Evolutionary conservation across 164 flowering plant species (phyloP).

Genomic region (Nymphaea thermarum): DNA sequence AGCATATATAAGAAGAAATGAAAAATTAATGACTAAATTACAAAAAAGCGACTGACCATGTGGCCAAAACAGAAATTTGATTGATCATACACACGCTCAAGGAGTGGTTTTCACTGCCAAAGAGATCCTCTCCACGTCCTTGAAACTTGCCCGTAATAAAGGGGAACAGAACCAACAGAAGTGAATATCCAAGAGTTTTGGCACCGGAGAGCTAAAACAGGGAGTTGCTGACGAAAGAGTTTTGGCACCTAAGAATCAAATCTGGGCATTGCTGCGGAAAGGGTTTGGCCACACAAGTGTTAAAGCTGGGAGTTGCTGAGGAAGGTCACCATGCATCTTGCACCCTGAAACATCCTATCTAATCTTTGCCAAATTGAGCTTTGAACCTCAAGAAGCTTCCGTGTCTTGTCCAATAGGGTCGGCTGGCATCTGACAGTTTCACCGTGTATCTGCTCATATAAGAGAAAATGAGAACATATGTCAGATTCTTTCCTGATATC

Average conservation of each 20-base stretch:
- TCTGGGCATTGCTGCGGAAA: not conserved
- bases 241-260: too few relatives aligned
- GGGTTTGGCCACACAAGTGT: not conserved
- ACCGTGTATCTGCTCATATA: conserved; percentile 67
- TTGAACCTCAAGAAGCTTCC: conserved; percentile 62
- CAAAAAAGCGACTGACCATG: not conserved
- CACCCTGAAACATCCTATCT: conserved; percentile 71
- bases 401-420: conserved; percentile 52
- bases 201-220: too few relatives aligned
- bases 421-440: conserved; percentile 59
- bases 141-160: too few relatives aligned
- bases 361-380: conserved; percentile 61
- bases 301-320: conserved; percentile 75
- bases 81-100: too few relatives aligned
- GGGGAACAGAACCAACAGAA: too few relatives aligned
- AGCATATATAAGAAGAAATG: not conserved
- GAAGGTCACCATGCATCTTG: conserved; percentile 84
- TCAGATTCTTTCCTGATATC: not conserved
- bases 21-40: not conserved
- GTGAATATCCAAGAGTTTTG: too few relatives aligned
- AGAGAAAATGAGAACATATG: not conserved
- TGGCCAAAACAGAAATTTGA: not conserved
- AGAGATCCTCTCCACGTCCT: too few relatives aligned
- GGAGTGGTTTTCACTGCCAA: too few relatives aligned
- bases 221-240: too few relatives aligned